Base-by-base conservation (phyloP, 1,284 basidiomycete genomes). In the Tilletia indica region DNA sequence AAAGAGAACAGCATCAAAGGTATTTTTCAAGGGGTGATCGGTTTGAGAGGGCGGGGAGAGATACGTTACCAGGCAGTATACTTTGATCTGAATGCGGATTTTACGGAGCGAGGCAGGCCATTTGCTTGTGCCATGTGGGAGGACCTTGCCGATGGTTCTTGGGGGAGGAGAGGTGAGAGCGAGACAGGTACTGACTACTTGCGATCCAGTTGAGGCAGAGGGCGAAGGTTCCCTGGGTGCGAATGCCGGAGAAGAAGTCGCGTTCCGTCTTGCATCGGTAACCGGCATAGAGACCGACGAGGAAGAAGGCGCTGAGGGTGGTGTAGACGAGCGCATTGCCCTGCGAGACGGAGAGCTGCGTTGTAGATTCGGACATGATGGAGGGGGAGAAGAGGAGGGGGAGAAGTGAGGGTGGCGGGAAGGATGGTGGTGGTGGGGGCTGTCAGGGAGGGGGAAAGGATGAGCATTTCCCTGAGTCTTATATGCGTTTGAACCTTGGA, bases 181-280 rank as follows among this genome's bases (percentile, higher is more conserved):
- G 69, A 25, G 56, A 58, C 68, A 45, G 25, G 69, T 76, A 83
- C 82, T 79, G 78, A 84, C 82, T 83, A 73, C 80, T 81, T 66
- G 82, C 79, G 74, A 84, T 79, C 82, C 82, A 84, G 71, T 84
- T 84, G 68, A 84, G 75, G 61, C 80, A 74, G 47, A 84, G 75
- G 9, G 81, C 82, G 49, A 82, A 77, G 58, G 78, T 82, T 42
- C 77, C 75, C 72, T 84, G 82, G 14, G 82, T 84, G 42, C 81
- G 78, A n/a, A 84, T 75, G 69, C 82, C 82, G 34, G 76, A 76
- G 48, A 83, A 68, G 73, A 83, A 84, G 68, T 84, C 81, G 45
- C 71, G 72, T 68, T 77, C 74, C 75, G 74, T 84, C 74, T 77
- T 78, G 45, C 80, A 79, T 31, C 72, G 70, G 73, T 78, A 82